Base-by-base conservation (phyloP, 768 basidiomycete species). In the Tulasnella sp. region DNA sequence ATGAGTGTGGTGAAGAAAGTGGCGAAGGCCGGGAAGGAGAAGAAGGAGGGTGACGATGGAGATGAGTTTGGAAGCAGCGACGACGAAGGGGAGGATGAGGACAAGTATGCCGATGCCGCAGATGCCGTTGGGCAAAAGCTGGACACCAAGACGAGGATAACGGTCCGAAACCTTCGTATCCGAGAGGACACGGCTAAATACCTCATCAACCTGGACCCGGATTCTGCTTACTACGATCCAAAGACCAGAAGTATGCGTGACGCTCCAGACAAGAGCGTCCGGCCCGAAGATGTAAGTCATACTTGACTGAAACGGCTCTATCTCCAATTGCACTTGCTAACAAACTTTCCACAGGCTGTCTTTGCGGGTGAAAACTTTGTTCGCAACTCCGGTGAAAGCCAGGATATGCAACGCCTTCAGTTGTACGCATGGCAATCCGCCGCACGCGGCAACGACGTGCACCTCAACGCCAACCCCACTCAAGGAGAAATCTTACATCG, bases 211-310 rank as follows among this genome's bases (percentile, higher is more conserved):
- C 86, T 99, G 85, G 96, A 99, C 86, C 93, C 94, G 1, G 93
- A 95, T 0, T 96, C 94, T 83, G 98, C 98, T 12, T 98, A 99
- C 88, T 99, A 99, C 85, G 98, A 99, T 85, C 98, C 98, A 73
- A 99, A 99, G 88, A 99, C 98, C 18, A 93, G 98, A 84, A 98
- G 97, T 9, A 99, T 99, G 98, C 93, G 98, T 86, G 98, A 99
- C 84, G 97, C 97, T 60, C 98, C 97, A 0, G 81, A 92, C 20
- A 91, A 90, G 85, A 90, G 91, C 37, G 37, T 37, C 37, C 88
- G 92, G 8, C 87, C 94, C n/a, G 96, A 97, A 86, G 97, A 99
- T 84, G 96, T 97, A 85, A 76, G 93, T 87, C 11, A 50, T 34
- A 37, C 37, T 37, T 37, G 37, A 37, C 37, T 2, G 37, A 37